Base-by-base conservation (phyloP, 2,329 filamentous ascomycete species). In the Kalaharituber pfeilii region DNA sequence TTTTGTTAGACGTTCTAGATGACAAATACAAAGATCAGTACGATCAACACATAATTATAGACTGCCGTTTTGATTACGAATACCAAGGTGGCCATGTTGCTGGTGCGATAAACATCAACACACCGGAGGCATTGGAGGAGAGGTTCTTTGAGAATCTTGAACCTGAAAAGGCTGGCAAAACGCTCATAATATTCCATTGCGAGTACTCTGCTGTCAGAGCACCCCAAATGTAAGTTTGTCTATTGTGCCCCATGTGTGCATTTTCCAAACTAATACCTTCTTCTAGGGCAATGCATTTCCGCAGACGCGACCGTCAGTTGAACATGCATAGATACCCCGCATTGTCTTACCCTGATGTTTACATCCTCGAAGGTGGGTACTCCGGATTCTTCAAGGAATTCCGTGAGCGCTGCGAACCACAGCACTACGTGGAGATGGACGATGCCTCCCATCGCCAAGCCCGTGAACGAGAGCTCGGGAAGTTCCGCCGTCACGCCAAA, bases 61-160 rank as follows among this genome's bases (percentile, higher is more conserved):
- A 98, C 69, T 98, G 91, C 68, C 84, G 91, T 20, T 98, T 98
- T 67, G 91, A 98, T 73, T 98, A 98, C 68, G 91, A 98, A 70
- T 98, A 93, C 67, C 83, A 94, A 15, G 91, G 91, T 54, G 91
- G 91, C 29, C 91, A 98, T 68, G 95, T 98, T 66, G 78, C 87
- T 62, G 84, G 84, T 18, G 91, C 91, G 44, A 75, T 94, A 70
- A 98, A 98, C 73, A 91, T 87, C 73, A 96, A 94, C 70, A 86
- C 95, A 72, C 95, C 95, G 70, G 89, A 98, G 65, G 72, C 84
- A 57, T 75, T 98, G 56, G 80, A 86, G 7, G 74, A 74, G 53
- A 80, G 88, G 62, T 77, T 98, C 50, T 94, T 98, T 68, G 71
- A 79, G 54, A 62, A 67, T 27, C 75, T 72, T 22, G 24, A 22